Conservation (phyloP, 1,284 basidiomycete species). For the Leccinum angustisporum region DNA sequence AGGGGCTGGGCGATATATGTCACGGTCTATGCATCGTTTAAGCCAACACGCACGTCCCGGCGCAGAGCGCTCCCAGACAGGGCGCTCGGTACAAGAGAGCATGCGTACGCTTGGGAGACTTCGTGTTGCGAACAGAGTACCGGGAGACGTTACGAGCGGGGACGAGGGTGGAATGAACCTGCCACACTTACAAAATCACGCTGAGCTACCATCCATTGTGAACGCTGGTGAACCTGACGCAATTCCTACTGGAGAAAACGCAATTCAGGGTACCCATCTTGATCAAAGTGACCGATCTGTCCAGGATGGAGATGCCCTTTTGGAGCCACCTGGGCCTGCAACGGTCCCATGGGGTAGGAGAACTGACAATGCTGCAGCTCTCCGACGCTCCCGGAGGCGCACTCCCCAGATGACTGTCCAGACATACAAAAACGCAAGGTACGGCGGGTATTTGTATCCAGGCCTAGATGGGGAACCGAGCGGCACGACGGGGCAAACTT, state of each 20-base stretch:
- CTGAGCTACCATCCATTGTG: neutral
- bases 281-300: neutral
- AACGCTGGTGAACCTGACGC: neutral
- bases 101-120: constrained; percentile 39
- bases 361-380: constrained; percentile 21
- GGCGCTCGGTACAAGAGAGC: constrained; percentile 31
- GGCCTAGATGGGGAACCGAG: neutral
- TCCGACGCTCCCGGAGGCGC: constrained; percentile 20
- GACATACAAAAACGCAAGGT: constrained; percentile 9
- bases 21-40: neutral
- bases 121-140: constrained; percentile 42
- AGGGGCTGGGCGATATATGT: constrained; percentile 1
- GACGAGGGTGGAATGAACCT: constrained; percentile 35
- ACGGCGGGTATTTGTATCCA: constrained; percentile 17
- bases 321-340: constrained; percentile 32
- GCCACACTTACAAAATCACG: neutral
- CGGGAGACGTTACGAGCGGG: constrained; percentile 43
- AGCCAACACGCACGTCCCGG: constrained; percentile 10
- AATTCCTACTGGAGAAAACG: neutral
- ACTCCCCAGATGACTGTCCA: constrained; percentile 5
- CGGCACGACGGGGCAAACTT: neutral
- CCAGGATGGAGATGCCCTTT: neutral
- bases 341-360: constrained; percentile 29
- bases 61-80: constrained; percentile 17
- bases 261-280: neutral